Conservation (phyloP, 768 basidiomycete species). For the Leucosporidium scottii region DNA sequence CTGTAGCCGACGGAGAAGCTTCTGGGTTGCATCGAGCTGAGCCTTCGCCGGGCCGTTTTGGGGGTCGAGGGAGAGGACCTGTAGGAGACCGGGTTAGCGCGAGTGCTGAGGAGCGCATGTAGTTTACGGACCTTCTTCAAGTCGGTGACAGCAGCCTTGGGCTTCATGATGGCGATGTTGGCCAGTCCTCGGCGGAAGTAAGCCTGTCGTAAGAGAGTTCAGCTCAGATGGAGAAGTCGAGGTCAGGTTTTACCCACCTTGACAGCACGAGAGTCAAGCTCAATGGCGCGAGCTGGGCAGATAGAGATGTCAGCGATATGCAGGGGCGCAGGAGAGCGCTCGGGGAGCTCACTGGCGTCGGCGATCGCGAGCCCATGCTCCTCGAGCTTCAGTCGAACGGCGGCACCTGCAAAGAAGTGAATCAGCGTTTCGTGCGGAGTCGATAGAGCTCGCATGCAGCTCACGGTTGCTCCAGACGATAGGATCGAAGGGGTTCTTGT, state of each 20-base stretch:
- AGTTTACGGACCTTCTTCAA: constrained; percentile 65
- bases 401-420: constrained; percentile 55
- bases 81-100: constrained; percentile 69
- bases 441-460: constrained; percentile 17
- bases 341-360: constrained; percentile 64
- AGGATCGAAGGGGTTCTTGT: constrained; percentile 76
- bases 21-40: constrained; percentile 81
- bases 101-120: constrained; percentile 69
- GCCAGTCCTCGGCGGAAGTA: constrained; percentile 72
- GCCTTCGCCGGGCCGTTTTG: constrained; percentile 69
- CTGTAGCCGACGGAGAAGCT: constrained; percentile 63
- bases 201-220: constrained; percentile 51
- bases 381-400: constrained; percentile 81
- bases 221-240: no score
- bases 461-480: constrained; percentile 85
- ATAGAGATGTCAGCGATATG: neutral
- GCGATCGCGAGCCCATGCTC: constrained; percentile 85
- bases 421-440: no score
- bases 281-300: constrained; percentile 65
- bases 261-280: constrained; percentile 77
- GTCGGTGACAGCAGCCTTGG: constrained; percentile 75
- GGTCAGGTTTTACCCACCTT: constrained; percentile 49
- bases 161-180: constrained; percentile 80
- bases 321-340: neutral
- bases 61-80: constrained; percentile 67